Evolutionary conservation across 208 protist species (phyloP), one percentile per base, ranked within the genome.

Genomic region (Porcisia deanei): DNA sequence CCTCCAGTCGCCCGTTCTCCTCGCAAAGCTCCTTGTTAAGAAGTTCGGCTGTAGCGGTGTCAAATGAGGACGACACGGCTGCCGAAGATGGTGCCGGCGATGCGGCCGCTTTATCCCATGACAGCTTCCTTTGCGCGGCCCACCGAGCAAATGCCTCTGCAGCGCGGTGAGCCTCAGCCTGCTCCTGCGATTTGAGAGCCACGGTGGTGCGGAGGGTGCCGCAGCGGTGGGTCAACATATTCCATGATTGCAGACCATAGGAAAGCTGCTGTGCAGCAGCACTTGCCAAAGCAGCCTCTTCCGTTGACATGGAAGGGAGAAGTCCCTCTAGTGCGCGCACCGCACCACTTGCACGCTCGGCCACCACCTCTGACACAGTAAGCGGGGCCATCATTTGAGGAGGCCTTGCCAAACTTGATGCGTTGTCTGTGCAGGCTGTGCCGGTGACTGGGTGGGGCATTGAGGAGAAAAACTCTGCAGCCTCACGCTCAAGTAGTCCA

Each of bases 1-100:
- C 71, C 71, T 84, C 80, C 55, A 84, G 66, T 14, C 80, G 74
- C 71, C 47, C 45, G 41, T 79, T 84, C 41, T 76, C 80, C 65
- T 76, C 80, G 58, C 70, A 70, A 37, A 84, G 39, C 59, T 80
- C 71, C 70, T 75, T 84, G 60, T 80, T 84, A 41, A 78, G 43
- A 8, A 18, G n/a, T 58, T 82, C 78, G 6, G 73, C 78, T 20
- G 73, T 5, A 49, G 78, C 78, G 9, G 77, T 41, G 45, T 82
- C 78, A 18, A 82, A 78, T 30, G 78, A 75, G 14, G 73, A 55
- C 3, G 73, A 25, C 1, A 39, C 3, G 34, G 68, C 14, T 3
- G 30, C 66, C 39, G 63, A 10, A 58, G 66, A 57, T 43, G 49
- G 49, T 43, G 66, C 66, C 59, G 61, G 64, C 4, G 61, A 71